A percentile compares a stretch with the other conserved stretches of the same genome.
phyloP scores from a whole-genome alignment of 441 rosid genomes.

The Dalechampia spathulata region DNA sequence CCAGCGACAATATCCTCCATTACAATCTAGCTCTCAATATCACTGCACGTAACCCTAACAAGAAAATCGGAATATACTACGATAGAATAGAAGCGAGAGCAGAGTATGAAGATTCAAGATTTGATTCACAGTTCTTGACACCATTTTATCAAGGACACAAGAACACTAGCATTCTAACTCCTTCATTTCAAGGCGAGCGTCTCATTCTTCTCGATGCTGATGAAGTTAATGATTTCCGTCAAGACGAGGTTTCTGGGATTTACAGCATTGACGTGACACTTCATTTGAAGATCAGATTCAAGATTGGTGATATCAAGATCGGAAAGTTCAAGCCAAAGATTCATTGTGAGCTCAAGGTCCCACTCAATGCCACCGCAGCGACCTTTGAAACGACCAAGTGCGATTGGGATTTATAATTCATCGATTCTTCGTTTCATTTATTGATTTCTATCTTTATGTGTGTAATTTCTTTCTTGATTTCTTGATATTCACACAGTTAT shows the following conservation, averaged over 20 bases:
- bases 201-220: slow-evolving; percentile 26
- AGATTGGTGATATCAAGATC: slow-evolving; percentile 44
- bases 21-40: slow-evolving; percentile 1
- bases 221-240: slow-evolving; percentile 19
- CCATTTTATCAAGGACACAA: slow-evolving; percentile 23
- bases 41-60: slow-evolving; percentile 4
- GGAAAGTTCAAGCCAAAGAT: slow-evolving; percentile 44
- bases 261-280: slow-evolving; percentile 51
- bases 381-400: slow-evolving; percentile 34
- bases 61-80: slow-evolving; percentile 4
- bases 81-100: slow-evolving; percentile 2
- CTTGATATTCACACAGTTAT: too few species aligned
- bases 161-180: slow-evolving; percentile 42
- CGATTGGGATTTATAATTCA: slow-evolving; percentile 43
- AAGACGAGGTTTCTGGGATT: slow-evolving; percentile 32
- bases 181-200: slow-evolving; percentile 37
- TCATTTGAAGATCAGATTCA: slow-evolving; percentile 52
- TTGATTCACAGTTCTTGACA: background rate
- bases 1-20: background rate
- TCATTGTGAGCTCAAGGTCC: slow-evolving; percentile 55
- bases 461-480: too few species aligned
- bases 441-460: too few species aligned
- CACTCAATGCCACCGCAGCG: slow-evolving; percentile 23
- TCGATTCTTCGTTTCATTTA: too few species aligned
- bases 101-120: background rate